A percentile compares a stretch with the other conserved stretches of the same genome.
phyloP scores from a whole-genome alignment of 495 filamentous ascomycete species.

The Trichocladium uniseriatum region DNA sequence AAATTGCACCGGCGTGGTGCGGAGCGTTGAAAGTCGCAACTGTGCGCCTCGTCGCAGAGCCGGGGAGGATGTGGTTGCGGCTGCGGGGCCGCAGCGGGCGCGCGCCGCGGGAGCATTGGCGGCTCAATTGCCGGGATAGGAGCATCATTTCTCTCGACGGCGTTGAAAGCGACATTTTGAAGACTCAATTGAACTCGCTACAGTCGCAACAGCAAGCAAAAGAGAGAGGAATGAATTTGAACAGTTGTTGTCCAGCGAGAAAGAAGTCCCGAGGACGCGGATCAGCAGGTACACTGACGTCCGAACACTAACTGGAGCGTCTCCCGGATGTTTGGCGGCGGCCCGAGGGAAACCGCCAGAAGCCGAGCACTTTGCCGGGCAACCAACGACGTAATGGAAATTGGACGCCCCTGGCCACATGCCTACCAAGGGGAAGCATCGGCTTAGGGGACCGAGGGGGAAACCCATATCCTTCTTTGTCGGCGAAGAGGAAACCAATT shows the following conservation, averaged over 20 bases:
- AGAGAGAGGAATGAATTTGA: background rate
- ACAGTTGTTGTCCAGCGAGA: background rate
- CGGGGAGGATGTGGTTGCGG: conserved; percentile 4
- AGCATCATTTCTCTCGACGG: conserved; percentile 28
- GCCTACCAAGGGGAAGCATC: conserved; percentile 4
- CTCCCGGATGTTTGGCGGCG: conserved; percentile 1
- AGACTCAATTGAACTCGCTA: background rate
- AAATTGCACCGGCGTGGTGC: conserved; percentile 66
- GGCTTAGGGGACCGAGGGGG: conserved; percentile 3
- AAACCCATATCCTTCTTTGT: background rate
- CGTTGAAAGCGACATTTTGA: conserved; percentile 30
- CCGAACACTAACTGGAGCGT: background rate
- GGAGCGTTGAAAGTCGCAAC: conserved; percentile 55
- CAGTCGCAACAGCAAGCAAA: background rate
- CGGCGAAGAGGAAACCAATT: background rate
- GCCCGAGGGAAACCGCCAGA: conserved; percentile 29
- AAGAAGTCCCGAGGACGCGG: background rate
- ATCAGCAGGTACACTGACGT: background rate
- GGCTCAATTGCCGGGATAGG: conserved; percentile 34
- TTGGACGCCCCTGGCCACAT: background rate
- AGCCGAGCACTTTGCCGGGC: conserved; percentile 18
- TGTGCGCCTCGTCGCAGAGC: conserved; percentile 20
- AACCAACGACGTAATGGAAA: conserved; percentile 7
- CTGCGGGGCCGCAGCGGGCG: conserved; percentile 2
- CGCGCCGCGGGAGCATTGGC: conserved; percentile 23